Percentiles rank a stretch among this genome's conserved stretches.
phyloP scores from a whole-genome alignment of 139 green algal genomes.

The Chlorella sp. region DNA sequence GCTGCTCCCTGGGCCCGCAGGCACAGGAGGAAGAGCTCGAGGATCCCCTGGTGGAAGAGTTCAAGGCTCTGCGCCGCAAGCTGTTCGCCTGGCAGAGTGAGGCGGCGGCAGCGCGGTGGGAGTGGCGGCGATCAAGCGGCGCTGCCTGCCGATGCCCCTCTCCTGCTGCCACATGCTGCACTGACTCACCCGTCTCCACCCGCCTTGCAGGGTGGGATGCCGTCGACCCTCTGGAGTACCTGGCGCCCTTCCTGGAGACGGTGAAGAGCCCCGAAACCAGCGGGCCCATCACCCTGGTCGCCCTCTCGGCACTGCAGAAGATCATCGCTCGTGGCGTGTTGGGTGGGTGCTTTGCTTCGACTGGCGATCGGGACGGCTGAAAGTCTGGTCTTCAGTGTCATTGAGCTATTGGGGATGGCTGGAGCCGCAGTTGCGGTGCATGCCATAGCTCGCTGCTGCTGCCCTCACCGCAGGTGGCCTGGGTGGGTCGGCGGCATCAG shows the following conservation, averaged over 20 bases:
- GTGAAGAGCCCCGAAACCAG: constrained; percentile 90
- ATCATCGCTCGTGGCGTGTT: constrained; percentile 84
- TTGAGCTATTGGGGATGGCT: too few relatives aligned
- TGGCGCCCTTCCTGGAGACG: constrained; percentile 92
- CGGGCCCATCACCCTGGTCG: constrained; percentile 90
- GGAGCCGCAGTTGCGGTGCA: too few relatives aligned
- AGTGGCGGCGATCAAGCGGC: background rate
- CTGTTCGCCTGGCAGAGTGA: constrained; percentile 85
- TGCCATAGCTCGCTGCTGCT: too few relatives aligned
- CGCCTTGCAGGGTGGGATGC: constrained; percentile 68
- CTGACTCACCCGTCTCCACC: background rate
- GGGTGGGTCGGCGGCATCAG: constrained; percentile 49
- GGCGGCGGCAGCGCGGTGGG: background rate
- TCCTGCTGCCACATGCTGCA: background rate
- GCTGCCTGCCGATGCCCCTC: background rate
- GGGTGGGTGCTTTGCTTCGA: constrained; percentile 39
- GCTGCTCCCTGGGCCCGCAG: background rate
- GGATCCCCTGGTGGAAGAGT: constrained; percentile 88
- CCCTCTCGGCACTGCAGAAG: constrained; percentile 83
- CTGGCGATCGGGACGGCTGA: too few relatives aligned
- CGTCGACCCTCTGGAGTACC: constrained; percentile 85
- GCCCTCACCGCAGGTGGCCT: constrained; percentile 58
- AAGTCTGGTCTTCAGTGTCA: too few relatives aligned
- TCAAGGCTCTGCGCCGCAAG: constrained; percentile 79
- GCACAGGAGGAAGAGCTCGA: constrained; percentile 75